Evolutionary conservation across 306 rosid species (phyloP).

Genomic region (Quercus variabilis): DNA sequence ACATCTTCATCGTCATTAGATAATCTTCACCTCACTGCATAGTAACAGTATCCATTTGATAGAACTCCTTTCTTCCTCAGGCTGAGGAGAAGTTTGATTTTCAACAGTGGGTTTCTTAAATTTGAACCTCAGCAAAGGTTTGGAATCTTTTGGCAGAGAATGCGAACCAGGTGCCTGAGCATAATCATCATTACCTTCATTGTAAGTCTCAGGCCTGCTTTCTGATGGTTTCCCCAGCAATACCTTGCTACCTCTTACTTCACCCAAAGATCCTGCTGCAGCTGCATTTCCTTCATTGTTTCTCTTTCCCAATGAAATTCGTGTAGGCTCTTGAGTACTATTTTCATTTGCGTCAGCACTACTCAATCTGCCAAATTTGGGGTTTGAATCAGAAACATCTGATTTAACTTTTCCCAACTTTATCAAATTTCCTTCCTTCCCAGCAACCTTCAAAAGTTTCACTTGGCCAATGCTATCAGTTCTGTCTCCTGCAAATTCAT

Average conservation of each 20-base stretch:
- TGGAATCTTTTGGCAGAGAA: constrained; percentile 70
- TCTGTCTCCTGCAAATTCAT: constrained; percentile 42
- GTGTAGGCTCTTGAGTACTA: constrained; percentile 32
- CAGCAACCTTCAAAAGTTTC: constrained; percentile 53
- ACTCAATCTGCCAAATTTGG: constrained; percentile 42
- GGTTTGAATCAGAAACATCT: constrained; percentile 42
- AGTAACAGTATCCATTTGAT: constrained; percentile 73
- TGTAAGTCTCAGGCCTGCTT: constrained; percentile 42
- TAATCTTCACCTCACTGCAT: no score
- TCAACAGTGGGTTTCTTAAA: constrained; percentile 69
- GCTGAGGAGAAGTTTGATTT: constrained; percentile 59
- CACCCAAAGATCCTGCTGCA: constrained; percentile 31
- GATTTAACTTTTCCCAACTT: constrained; percentile 72
- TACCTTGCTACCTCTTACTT: constrained; percentile 44
- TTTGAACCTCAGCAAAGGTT: constrained; percentile 74
- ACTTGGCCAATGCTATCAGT: constrained; percentile 49
- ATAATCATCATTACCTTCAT: constrained; percentile 42
- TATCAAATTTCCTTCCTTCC: constrained; percentile 64
- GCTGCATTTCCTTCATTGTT: constrained; percentile 35
- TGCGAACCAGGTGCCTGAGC: constrained; percentile 41
- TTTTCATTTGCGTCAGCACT: constrained; percentile 45
- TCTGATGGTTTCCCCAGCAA: constrained; percentile 54
- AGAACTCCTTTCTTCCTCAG: constrained; percentile 70
- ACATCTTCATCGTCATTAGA: constrained; percentile 46
- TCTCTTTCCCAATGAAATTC: constrained; percentile 36